Conservation (phyloP, 2,329 filamentous ascomycete genomes). For the Pseudocercospora cruenta region DNA sequence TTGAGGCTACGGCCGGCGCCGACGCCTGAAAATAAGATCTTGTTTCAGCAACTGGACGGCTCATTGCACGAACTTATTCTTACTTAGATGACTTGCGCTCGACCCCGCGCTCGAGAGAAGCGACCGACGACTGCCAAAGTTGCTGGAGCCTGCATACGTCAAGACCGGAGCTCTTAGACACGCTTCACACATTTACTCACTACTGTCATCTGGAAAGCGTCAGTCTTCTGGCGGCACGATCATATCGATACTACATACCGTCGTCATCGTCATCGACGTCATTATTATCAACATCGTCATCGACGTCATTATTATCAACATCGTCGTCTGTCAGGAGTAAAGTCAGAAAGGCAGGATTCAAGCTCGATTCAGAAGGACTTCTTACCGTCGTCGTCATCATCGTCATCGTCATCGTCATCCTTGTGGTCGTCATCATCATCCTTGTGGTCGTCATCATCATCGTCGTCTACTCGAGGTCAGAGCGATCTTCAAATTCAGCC, state of each 20-base stretch:
- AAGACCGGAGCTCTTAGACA: no score
- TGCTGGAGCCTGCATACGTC: neutral
- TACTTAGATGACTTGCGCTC: neutral
- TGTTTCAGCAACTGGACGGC: neutral
- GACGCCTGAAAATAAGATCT: neutral
- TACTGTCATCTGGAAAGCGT: no score
- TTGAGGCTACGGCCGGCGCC: neutral
- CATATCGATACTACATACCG: no score
- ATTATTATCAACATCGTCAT: neutral
- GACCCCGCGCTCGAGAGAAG: neutral
- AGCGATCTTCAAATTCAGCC: neutral
- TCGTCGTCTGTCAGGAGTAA: neutral
- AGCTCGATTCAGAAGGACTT: neutral
- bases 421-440: no score
- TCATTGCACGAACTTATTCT: neutral
- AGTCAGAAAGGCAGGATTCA: neutral
- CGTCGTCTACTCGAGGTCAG: neutral
- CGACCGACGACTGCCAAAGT: neutral
- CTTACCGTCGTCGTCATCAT: no score
- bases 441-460: neutral
- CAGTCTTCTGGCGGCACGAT: no score
- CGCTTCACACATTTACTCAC: no score
- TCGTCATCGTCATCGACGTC: neutral
- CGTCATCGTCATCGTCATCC: no score
- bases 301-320: neutral